These are phyloP conservation scores for Rhizopus microsporus DNA, from an alignment of 371 early-diverging fungal genomes.

Conservation along the genomic window DNA sequence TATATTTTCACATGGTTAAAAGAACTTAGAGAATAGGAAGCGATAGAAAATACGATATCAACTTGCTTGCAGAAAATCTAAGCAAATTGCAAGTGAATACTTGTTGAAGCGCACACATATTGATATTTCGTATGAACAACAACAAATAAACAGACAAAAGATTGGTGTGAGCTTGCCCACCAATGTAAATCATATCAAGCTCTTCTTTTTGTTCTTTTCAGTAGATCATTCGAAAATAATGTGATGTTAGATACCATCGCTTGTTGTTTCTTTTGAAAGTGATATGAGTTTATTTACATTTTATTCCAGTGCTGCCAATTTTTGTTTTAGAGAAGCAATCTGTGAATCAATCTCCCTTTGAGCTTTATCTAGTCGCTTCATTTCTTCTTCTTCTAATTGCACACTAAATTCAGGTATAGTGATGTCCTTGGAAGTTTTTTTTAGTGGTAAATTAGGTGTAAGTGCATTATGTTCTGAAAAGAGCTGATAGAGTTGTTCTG, in stretches of 20 bases:
- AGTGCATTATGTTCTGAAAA: constrained; percentile 59
- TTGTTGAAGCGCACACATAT: too few relatives aligned
- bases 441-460: constrained; percentile 34
- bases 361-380: constrained; percentile 61
- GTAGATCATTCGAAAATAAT: neutral
- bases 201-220: too few relatives aligned
- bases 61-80: too few relatives aligned
- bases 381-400: constrained; percentile 68
- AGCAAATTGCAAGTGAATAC: too few relatives aligned
- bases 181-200: too few relatives aligned
- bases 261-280: too few relatives aligned
- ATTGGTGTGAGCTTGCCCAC: too few relatives aligned
- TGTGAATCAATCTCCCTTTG: constrained; percentile 63
- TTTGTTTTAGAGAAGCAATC: constrained; percentile 55
- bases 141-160: too few relatives aligned
- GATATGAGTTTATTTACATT: constrained; percentile 2
- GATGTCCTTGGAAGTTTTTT: constrained; percentile 35
- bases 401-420: constrained; percentile 51
- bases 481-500: constrained; percentile 76
- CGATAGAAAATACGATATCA: too few relatives aligned
- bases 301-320: constrained; percentile 35
- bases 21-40: too few relatives aligned
- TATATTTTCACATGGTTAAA: too few relatives aligned
- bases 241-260: neutral
- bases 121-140: too few relatives aligned